Conservation (phyloP, 1,284 basidiomycete species). For the Paramarasmius palmivorus region DNA sequence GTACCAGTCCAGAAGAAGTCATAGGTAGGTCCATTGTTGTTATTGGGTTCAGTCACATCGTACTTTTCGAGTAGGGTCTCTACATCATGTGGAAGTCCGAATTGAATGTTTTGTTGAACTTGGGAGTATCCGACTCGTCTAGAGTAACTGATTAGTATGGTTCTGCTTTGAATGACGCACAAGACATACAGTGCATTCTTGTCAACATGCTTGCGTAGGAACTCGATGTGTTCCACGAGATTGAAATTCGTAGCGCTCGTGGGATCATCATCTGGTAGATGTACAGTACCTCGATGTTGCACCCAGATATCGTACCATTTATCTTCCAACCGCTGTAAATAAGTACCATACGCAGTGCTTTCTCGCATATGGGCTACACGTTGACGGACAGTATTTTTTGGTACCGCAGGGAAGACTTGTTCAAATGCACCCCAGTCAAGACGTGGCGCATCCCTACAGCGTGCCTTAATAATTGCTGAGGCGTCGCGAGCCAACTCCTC, state of each 20-base stretch:
- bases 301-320: conserved; percentile 80
- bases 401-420: conserved; percentile 77
- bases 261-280: conserved; percentile 73
- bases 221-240: conserved; percentile 74
- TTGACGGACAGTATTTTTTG: conserved; percentile 66
- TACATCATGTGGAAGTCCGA: conserved; percentile 47
- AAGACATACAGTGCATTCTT: conserved; percentile 78
- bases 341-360: conserved; percentile 68
- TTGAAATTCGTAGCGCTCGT: conserved; percentile 74
- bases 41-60: conserved; percentile 47
- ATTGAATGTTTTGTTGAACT: conserved; percentile 34
- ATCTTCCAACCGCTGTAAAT: conserved; percentile 79
- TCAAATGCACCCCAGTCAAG: conserved; percentile 73
- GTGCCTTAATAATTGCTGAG: conserved; percentile 78
- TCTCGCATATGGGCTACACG: conserved; percentile 62
- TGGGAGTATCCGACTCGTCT: conserved; percentile 63
- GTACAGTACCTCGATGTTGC: conserved; percentile 63
- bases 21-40: conserved; percentile 47
- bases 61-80: conserved; percentile 47
- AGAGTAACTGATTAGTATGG: conserved; percentile 18
- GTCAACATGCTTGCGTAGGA: conserved; percentile 79
- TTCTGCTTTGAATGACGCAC: conserved; percentile 2
- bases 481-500: conserved; percentile 88
- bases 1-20: conserved; percentile 73
- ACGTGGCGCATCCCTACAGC: conserved; percentile 60